phyloP scores from a whole-genome alignment of 108 stramenopile genomes.

The Aurantiochytrium sp. region DNA sequence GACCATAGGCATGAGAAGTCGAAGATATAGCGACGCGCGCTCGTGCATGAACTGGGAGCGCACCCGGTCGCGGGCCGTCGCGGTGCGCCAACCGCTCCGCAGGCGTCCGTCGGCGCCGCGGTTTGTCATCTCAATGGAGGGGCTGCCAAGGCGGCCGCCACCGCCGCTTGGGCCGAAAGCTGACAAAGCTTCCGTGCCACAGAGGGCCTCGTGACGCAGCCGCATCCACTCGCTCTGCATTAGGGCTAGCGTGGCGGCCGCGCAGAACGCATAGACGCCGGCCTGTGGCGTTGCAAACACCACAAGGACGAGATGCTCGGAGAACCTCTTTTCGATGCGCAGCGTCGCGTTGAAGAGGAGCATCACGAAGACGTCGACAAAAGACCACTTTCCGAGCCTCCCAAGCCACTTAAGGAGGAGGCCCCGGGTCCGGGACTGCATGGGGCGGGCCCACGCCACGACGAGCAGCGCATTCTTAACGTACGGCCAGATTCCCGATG shows the following conservation, averaged over 20 bases:
- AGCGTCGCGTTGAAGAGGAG: neutral
- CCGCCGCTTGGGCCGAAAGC: neutral
- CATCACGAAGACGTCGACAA: constrained; percentile 10
- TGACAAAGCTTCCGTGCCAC: neutral
- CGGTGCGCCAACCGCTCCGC: neutral
- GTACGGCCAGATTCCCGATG: neutral
- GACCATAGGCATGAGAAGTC: neutral
- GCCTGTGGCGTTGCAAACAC: neutral
- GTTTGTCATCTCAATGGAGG: too few relatives aligned
- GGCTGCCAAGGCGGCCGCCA: too few relatives aligned
- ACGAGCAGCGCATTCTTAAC: neutral
- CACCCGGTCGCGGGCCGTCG: neutral
- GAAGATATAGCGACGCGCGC: neutral
- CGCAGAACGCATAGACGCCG: neutral
- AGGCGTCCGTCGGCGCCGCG: too few relatives aligned
- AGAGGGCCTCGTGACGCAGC: neutral
- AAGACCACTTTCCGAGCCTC: constrained; percentile 11
- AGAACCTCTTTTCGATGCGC: neutral
- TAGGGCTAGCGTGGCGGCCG: neutral
- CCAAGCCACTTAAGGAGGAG: neutral
- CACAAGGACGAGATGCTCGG: neutral
- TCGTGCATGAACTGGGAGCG: neutral
- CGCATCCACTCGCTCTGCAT: constrained; percentile 14
- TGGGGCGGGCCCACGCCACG: neutral
- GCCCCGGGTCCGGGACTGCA: neutral